Base-by-base conservation (phyloP, 129 eudicot genomes). In the Escallonia herrerae region DNA sequence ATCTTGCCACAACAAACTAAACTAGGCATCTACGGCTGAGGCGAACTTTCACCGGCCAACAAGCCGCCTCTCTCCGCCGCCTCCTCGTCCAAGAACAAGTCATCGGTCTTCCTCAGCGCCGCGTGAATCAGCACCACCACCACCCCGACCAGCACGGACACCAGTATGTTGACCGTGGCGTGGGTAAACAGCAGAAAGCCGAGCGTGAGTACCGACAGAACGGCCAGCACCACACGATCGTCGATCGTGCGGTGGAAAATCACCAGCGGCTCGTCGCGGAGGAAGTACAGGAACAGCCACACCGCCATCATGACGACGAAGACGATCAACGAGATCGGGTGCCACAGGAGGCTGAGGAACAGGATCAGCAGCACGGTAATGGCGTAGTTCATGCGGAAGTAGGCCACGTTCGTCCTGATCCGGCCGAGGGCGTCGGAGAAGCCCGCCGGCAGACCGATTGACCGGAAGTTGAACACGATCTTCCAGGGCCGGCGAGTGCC, bases 261-360 rank as follows among this genome's bases (percentile, higher is more conserved):
- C 59, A 71, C 41, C 40, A 89, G 53, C 47, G 94, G 82, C 56
- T 80, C 85, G 59, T 89, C 87, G 3, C 96, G 90, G 42, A 89
- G 90, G 64, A 89, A 89, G 75, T 85, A 89, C 13, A 89, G 82
- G 66, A 78, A 85, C 69, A 82, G 53, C 94, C 96, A 89, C 4
- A 69, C 89, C 5, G 70, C 78, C 87, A 81, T 89, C 69, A 79
- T 60, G 11, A 77, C 72, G 22, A 77, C 69, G 49, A 89, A 81
- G 8, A 85, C 87, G 38, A 83, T 74, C 42, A 89, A 71, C 52
- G 94, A 77, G 45, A 78, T 57, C 58, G 96, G 94, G 59, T 73
- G 81, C 75, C 75, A 71, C 11, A 89, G 37, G 12, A 85, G 70
- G 49, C 87, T 80, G 3, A 82, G 8, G 58, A 89, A 80, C 33